These are phyloP conservation scores for Arthroderma sp. DNA, from an alignment of 2,329 filamentous ascomycete genomes.

Conservation along the genomic window DNA sequence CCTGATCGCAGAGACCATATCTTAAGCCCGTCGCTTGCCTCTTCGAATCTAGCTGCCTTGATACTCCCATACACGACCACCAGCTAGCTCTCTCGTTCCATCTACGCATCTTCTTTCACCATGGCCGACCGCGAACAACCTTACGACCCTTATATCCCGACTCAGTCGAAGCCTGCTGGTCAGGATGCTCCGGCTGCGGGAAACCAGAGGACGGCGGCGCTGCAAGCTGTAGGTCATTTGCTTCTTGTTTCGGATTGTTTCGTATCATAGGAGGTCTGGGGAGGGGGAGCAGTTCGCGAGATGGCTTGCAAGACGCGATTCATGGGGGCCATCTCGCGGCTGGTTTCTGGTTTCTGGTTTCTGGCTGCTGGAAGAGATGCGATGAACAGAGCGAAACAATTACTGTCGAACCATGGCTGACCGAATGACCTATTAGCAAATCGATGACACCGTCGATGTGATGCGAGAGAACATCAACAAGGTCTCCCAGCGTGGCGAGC, in stretches of 20 bases:
- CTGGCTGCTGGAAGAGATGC: background rate
- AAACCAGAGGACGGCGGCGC: conserved; percentile 56
- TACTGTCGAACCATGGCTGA: conserved; percentile 11
- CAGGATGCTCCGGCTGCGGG: conserved; percentile 40
- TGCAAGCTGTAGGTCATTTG: conserved; percentile 65
- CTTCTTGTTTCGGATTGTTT: background rate
- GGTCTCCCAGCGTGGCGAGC: conserved; percentile 82
- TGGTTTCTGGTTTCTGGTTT: background rate
- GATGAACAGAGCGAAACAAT: no score
- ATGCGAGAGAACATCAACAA: conserved; percentile 98
- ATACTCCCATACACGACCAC: background rate
- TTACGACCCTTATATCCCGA: conserved; percentile 83
- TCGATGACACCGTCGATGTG: conserved; percentile 85
- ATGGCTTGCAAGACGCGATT: background rate
- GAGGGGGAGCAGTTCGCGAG: no score
- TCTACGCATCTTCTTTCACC: conserved; percentile 16
- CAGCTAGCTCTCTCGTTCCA: background rate
- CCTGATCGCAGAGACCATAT: background rate
- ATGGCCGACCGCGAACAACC: conserved; percentile 52
- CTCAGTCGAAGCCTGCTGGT: conserved; percentile 40
- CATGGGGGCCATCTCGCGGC: background rate
- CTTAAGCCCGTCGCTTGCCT: background rate
- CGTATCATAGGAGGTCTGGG: background rate
- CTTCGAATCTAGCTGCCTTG: background rate
- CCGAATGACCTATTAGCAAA: conserved; percentile 56